Percentiles rank a stretch among this genome's conserved stretches.
These are phyloP conservation scores for Poa pratensis DNA, from an alignment of 176 grass and related monocot genomes.

Conservation along the genomic window DNA sequence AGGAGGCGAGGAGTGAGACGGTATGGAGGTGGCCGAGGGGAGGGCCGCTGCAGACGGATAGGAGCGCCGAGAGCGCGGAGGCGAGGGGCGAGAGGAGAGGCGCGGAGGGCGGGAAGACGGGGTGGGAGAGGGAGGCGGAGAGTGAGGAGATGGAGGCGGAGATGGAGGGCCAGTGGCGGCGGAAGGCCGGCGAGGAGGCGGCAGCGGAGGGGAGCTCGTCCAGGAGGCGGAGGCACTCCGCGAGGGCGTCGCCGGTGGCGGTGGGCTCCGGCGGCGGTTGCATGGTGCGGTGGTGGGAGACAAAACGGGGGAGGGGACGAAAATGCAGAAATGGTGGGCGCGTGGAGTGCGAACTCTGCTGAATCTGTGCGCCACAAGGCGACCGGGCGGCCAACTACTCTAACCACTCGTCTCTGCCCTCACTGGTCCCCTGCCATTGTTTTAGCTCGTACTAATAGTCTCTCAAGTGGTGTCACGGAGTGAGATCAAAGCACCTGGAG, in stretches of 20 bases:
- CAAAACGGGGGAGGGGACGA: neutral
- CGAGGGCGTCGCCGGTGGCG: neutral
- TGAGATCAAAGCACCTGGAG: no score
- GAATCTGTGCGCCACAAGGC: slow-evolving; percentile 37
- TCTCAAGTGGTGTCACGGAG: neutral
- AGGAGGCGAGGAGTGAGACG: slow-evolving; percentile 62
- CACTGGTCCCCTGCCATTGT: no score
- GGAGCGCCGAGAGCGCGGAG: slow-evolving; percentile 46
- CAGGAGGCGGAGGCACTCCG: slow-evolving; percentile 54
- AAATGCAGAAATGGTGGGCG: slow-evolving; percentile 17
- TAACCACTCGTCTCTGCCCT: neutral
- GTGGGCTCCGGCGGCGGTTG: slow-evolving; percentile 13
- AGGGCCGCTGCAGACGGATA: slow-evolving; percentile 32
- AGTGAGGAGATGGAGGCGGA: slow-evolving; percentile 47
- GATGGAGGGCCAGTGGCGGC: slow-evolving; percentile 62
- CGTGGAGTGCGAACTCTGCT: slow-evolving; percentile 21
- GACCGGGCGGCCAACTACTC: slow-evolving; percentile 2
- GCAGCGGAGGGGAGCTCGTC: slow-evolving; percentile 46
- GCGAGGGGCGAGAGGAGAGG: slow-evolving; percentile 56
- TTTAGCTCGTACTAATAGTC: no score
- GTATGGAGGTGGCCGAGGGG: slow-evolving; percentile 65
- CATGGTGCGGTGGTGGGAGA: neutral
- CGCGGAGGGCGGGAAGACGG: slow-evolving; percentile 41
- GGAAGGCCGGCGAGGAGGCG: slow-evolving; percentile 40
- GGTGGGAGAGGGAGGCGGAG: slow-evolving; percentile 47